These are phyloP conservation scores for Fusarium sambucinum DNA, from an alignment of 2,329 filamentous ascomycete species.

Conservation along the genomic window DNA sequence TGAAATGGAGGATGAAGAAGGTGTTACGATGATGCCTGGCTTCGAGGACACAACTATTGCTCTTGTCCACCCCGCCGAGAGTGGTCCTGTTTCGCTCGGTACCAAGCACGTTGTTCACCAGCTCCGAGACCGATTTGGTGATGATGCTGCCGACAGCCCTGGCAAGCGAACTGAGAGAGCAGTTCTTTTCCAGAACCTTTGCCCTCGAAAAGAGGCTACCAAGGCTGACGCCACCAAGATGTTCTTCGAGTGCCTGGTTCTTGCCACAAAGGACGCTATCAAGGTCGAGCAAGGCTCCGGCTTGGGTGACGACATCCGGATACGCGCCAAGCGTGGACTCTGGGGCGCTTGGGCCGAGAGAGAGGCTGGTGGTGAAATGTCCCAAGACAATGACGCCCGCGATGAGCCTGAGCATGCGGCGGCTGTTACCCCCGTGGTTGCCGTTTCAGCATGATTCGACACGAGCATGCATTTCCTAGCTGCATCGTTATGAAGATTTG, in stretches of 20 bases:
- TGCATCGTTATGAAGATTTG: constrained; percentile 44
- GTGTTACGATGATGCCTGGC: constrained; percentile 64
- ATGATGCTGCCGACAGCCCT: constrained; percentile 74
- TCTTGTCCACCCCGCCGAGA: constrained; percentile 83
- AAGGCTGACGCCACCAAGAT: constrained; percentile 97
- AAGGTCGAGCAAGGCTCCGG: constrained; percentile 89
- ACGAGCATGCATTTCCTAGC: constrained; percentile 25
- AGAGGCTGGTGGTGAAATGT: constrained; percentile 73
- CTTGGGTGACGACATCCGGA: constrained; percentile 83
- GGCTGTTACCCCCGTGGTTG: constrained; percentile 50
- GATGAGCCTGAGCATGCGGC: constrained; percentile 53
- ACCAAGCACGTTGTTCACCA: constrained; percentile 97
- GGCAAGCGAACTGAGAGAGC: constrained; percentile 79
- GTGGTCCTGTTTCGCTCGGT: constrained; percentile 86
- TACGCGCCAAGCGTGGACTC: constrained; percentile 92
- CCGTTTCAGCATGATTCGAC: constrained; percentile 54
- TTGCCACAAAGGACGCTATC: constrained; percentile 97
- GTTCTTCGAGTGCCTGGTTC: constrained; percentile 97
- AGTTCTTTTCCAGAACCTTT: constrained; percentile 90
- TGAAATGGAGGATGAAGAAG: constrained; percentile 57
- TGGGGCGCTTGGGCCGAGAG: constrained; percentile 97
- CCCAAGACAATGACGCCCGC: constrained; percentile 59
- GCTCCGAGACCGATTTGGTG: constrained; percentile 87
- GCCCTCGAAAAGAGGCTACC: constrained; percentile 83
- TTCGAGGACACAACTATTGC: constrained; percentile 85